These are phyloP conservation scores for Ajuga chamaepitys DNA, from an alignment of 257 asterid species.

Conservation along the genomic window DNA sequence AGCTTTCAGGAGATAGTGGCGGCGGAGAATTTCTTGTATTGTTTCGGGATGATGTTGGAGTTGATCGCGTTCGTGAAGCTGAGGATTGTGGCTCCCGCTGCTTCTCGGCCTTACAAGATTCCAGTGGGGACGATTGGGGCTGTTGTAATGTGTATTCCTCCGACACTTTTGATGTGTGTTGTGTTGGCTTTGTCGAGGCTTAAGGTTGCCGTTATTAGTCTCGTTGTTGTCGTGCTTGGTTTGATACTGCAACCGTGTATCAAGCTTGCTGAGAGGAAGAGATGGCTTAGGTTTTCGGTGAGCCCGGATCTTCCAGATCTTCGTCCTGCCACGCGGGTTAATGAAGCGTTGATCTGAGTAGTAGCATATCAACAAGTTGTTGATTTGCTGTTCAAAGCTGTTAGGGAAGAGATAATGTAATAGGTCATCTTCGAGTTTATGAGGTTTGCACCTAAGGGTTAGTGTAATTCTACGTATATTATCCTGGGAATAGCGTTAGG, in stretches of 20 bases:
- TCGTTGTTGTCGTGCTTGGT: conserved; percentile 43
- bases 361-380: background rate
- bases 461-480: background rate
- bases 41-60: conserved; percentile 63
- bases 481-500: background rate
- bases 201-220: conserved; percentile 37
- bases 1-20: conserved; percentile 66
- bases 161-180: conserved; percentile 35
- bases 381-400: background rate
- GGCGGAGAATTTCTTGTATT: conserved; percentile 61
- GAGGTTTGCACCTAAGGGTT: background rate
- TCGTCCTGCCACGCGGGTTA: conserved; percentile 6
- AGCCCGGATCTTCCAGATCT: conserved; percentile 50
- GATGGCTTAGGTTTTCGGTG: conserved; percentile 46
- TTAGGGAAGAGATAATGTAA: background rate
- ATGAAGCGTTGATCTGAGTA: conserved; percentile 17
- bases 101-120: conserved; percentile 52
- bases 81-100: conserved; percentile 37
- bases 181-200: conserved; percentile 44
- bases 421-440: background rate
- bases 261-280: conserved; percentile 39
- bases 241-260: conserved; percentile 44
- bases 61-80: conserved; percentile 49
- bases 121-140: conserved; percentile 60
- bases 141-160: conserved; percentile 42